These are phyloP conservation scores for Schizopora paradoxa DNA, from an alignment of 1,284 basidiomycete species.

Conservation along the genomic window DNA sequence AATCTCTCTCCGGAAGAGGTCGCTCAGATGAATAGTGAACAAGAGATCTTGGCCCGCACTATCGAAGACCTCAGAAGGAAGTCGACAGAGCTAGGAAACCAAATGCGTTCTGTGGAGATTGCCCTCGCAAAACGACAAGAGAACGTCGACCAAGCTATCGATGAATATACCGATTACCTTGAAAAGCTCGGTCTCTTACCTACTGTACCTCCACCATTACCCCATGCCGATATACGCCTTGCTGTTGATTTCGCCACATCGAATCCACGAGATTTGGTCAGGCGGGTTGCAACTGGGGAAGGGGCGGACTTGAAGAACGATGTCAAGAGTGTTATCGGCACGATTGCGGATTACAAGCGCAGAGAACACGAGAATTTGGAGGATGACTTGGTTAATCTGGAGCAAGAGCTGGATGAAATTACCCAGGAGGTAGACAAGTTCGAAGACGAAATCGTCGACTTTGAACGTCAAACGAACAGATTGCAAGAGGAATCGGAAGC, in stretches of 20 bases:
- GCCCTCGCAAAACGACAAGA: conserved; percentile 70
- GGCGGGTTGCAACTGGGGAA: conserved; percentile 16
- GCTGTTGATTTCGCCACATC: conserved; percentile 71
- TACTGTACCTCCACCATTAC: conserved; percentile 60
- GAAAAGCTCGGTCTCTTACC: conserved; percentile 71
- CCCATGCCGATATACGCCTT: conserved; percentile 65
- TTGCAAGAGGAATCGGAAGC: conserved; percentile 67
- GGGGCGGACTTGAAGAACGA: conserved; percentile 63
- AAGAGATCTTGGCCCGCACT: conserved; percentile 64
- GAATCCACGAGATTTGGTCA: conserved; percentile 57
- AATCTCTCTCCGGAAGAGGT: conserved; percentile 86
- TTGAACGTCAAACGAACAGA: conserved; percentile 37
- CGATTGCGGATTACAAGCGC: conserved; percentile 63
- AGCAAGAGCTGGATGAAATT: conserved; percentile 70
- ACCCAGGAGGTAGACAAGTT: conserved; percentile 66
- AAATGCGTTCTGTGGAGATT: conserved; percentile 72
- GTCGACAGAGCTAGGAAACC: conserved; percentile 64
- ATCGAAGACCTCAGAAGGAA: conserved; percentile 73
- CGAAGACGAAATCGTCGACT: conserved; percentile 60
- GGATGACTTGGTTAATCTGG: conserved; percentile 72
- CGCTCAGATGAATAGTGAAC: conserved; percentile 79
- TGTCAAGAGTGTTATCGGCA: conserved; percentile 67
- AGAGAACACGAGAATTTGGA: conserved; percentile 72
- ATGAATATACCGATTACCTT: conserved; percentile 67
- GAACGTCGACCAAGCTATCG: conserved; percentile 72